A percentile compares a stretch with the other conserved stretches of the same genome.
These are phyloP conservation scores for Oryza glumipatula DNA, from an alignment of 176 grass and related monocot species.

Conservation along the genomic window DNA sequence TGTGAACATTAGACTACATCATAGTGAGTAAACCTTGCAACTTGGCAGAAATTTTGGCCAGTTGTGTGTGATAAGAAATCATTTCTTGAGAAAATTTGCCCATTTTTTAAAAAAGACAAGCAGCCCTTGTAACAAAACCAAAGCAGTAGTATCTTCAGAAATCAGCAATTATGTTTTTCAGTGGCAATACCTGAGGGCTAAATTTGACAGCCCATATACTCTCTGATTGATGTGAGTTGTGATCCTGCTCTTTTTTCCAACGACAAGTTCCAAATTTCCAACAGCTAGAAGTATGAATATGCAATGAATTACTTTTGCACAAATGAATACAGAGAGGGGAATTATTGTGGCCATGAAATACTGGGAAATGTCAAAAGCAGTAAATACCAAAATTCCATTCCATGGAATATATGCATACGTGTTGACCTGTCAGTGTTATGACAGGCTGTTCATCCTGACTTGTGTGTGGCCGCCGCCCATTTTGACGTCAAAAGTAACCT, in stretches of 20 bases:
- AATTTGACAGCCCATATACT: not conserved
- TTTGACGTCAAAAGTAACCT: constrained; percentile 28
- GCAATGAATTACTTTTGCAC: too few relatives aligned
- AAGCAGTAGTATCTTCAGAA: not conserved
- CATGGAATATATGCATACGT: not conserved
- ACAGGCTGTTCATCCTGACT: constrained; percentile 17
- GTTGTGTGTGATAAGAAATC: not conserved
- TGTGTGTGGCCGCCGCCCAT: constrained; percentile 22
- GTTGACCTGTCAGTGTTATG: not conserved
- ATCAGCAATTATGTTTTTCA: too few relatives aligned
- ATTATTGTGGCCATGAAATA: not conserved
- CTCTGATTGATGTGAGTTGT: not conserved
- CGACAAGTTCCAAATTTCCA: not conserved
- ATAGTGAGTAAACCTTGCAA: not conserved
- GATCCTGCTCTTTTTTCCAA: not conserved
- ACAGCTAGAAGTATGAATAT: not conserved
- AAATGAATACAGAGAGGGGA: not conserved
- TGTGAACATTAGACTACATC: not conserved
- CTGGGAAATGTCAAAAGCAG: not conserved
- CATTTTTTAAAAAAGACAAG: not conserved
- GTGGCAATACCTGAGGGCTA: not conserved
- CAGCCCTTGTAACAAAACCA: not conserved
- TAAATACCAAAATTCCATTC: not conserved
- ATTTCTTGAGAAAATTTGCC: not conserved
- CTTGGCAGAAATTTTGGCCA: not conserved